Base-by-base conservation (phyloP, 306 rosid genomes). In the Carpinus fangiana region DNA sequence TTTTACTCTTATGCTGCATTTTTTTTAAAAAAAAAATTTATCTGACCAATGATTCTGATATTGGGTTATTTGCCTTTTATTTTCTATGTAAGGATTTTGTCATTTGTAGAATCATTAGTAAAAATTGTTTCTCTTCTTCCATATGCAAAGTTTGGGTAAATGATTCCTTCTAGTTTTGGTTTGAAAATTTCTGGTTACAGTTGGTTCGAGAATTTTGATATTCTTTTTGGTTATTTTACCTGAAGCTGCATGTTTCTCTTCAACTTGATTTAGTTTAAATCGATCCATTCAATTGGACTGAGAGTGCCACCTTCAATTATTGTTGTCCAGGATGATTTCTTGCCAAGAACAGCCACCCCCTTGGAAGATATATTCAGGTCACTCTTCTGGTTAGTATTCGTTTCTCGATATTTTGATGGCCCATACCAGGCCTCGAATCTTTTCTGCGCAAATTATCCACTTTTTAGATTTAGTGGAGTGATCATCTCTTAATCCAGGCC, bases 291-390 rank as follows among this genome's bases (percentile, higher is more conserved):
- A 47, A 76, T 8, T 64, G 64, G 54, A 80, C 56, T 80, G 77
- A 43, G 38, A 72, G 21, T 69, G 46, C 41, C 52, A 50, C 57
- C 62, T 78, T 66, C 9, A 28, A 47, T 12, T 43, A 62, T 7
- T 64, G 59, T 75, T 71, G 66, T 64, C 82, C 83, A 94, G 98
- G 98, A 92, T 81, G 98, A 94, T 90, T 94, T 94, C 91, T 90
- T 94, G 82, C 92, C 98, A 26, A 90, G 98, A 87, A 94, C 98
- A 4, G 51, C 98, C 18, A 94, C 98, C 28, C 98, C 98, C 0
- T 85, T 94, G 82, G 97, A 92, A 84, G 98, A 94, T 71, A 92
- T 94, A 78, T 94, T 92, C 89, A 89, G 86, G 87, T 94, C 98
- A 38, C 7, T 94, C 73, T 94, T 94, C 80, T 92, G 98, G 98